Percentiles rank a stretch among this genome's conserved stretches.
These are phyloP conservation scores for Suillus bovinus DNA, from an alignment of 768 basidiomycete species.

Conservation along the genomic window DNA sequence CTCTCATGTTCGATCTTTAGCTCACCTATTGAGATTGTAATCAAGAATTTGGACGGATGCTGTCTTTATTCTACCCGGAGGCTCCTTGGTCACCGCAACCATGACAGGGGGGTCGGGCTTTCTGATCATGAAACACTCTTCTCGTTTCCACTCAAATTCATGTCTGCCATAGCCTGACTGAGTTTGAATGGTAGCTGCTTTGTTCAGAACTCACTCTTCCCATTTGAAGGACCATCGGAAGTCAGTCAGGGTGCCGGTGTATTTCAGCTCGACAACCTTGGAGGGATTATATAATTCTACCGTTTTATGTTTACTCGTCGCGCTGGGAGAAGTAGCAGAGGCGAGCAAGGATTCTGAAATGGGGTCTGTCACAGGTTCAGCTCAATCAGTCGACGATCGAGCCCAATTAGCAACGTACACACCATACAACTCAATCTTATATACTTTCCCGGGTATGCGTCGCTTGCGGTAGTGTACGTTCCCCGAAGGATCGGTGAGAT, in stretches of 20 bases:
- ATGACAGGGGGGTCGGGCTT: slow-evolving; percentile 89
- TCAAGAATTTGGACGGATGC: slow-evolving; percentile 75
- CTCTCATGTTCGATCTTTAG: neutral
- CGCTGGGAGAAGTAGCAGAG: slow-evolving; percentile 61
- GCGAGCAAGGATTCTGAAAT: slow-evolving; percentile 70
- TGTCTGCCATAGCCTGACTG: slow-evolving; percentile 46
- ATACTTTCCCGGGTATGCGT: slow-evolving; percentile 51
- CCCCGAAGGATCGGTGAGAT: slow-evolving; percentile 68
- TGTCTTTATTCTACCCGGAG: slow-evolving; percentile 63
- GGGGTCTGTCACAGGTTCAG: slow-evolving; percentile 51
- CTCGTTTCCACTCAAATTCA: slow-evolving; percentile 84
- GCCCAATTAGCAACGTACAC: slow-evolving; percentile 18
- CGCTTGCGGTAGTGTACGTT: slow-evolving; percentile 73
- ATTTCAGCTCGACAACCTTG: slow-evolving; percentile 66
- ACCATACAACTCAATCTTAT: slow-evolving; percentile 73
- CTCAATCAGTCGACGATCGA: slow-evolving; percentile 2
- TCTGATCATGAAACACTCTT: slow-evolving; percentile 79
- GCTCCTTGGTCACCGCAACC: slow-evolving; percentile 79
- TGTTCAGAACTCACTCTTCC: slow-evolving; percentile 63
- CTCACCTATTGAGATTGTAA: slow-evolving; percentile 79
- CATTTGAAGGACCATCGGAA: slow-evolving; percentile 82
- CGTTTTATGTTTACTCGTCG: slow-evolving; percentile 71
- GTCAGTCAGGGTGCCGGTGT: slow-evolving; percentile 67
- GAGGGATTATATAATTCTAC: slow-evolving; percentile 78
- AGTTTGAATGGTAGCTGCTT: neutral